phyloP scores from a whole-genome alignment of 2,329 filamentous ascomycete species.

The Penicillium sclerotigenum region DNA sequence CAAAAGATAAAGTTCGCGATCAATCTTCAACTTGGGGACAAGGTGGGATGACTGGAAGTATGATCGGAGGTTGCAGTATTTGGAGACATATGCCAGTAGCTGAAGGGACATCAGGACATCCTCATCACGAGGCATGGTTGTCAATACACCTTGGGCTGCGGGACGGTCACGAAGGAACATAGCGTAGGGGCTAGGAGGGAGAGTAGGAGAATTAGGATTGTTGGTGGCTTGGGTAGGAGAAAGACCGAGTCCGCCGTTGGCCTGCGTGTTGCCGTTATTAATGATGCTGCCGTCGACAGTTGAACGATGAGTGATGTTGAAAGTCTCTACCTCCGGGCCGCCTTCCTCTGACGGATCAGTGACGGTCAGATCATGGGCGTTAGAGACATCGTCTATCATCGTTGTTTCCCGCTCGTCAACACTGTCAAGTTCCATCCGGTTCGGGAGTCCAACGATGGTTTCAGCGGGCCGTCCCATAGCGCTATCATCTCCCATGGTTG shows the following conservation, averaged over 20 bases:
- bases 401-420: constrained; percentile 74
- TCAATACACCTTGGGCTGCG: constrained; percentile 68
- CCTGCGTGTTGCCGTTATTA: constrained; percentile 62
- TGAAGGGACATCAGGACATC: constrained; percentile 98
- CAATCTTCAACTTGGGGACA: constrained; percentile 86
- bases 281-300: constrained; percentile 81
- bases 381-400: constrained; percentile 68
- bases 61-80: constrained; percentile 92
- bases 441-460: constrained; percentile 74
- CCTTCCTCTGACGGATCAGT: constrained; percentile 70
- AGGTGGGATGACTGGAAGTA: constrained; percentile 96
- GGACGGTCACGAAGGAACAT: constrained; percentile 76
- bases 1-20: constrained; percentile 74
- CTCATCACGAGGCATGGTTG: constrained; percentile 92
- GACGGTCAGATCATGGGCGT: constrained; percentile 70
- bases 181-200: constrained; percentile 69
- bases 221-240: constrained; percentile 63
- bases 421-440: constrained; percentile 79
- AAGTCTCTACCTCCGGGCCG: constrained; percentile 79
- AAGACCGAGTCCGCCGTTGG: constrained; percentile 66
- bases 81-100: constrained; percentile 93
- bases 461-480: constrained; percentile 52
- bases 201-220: constrained; percentile 68
- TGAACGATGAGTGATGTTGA: constrained; percentile 87
- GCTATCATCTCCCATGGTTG: constrained; percentile 67